Percentiles rank a stretch among this genome's conserved stretches.
These are phyloP conservation scores for Cordyceps pruinosa DNA, from an alignment of 2,329 filamentous ascomycete genomes.

Conservation along the genomic window DNA sequence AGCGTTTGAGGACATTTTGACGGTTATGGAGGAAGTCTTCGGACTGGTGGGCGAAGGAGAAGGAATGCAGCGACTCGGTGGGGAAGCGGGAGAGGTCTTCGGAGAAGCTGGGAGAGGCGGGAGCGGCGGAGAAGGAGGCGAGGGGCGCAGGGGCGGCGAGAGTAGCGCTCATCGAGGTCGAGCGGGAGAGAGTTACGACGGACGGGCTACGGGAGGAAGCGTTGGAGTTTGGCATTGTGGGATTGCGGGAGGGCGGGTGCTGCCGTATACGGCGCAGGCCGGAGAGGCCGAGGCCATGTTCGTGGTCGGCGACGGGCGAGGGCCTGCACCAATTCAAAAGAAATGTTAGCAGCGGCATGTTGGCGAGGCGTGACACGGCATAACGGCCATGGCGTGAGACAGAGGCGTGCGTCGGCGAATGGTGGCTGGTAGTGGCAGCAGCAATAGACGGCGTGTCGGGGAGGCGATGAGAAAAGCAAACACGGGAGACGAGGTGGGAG, in stretches of 20 bases:
- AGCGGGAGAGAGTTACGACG: conserved; percentile 51
- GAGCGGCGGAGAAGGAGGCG: conserved; percentile 48
- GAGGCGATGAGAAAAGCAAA: neutral
- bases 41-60: conserved; percentile 93
- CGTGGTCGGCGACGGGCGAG: conserved; percentile 75
- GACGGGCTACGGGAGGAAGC: conserved; percentile 56
- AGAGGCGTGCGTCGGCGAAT: neutral
- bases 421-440: neutral
- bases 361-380: conserved; percentile 3
- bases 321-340: conserved; percentile 48
- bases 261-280: conserved; percentile 92
- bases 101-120: conserved; percentile 66
- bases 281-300: conserved; percentile 77
- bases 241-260: conserved; percentile 54
- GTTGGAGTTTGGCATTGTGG: conserved; percentile 57
- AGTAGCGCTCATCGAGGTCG: conserved; percentile 64
- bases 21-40: conserved; percentile 87
- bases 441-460: neutral
- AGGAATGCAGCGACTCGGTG: conserved; percentile 92
- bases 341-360: conserved; percentile 21
- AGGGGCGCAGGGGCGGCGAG: conserved; percentile 49
- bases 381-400: neutral
- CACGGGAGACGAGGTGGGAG: neutral
- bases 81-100: conserved; percentile 92
- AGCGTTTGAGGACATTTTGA: conserved; percentile 87